Percentiles rank a stretch among this genome's conserved stretches.
Conservation (phyloP, 768 basidiomycete genomes). For the Pleurotus platypus region DNA sequence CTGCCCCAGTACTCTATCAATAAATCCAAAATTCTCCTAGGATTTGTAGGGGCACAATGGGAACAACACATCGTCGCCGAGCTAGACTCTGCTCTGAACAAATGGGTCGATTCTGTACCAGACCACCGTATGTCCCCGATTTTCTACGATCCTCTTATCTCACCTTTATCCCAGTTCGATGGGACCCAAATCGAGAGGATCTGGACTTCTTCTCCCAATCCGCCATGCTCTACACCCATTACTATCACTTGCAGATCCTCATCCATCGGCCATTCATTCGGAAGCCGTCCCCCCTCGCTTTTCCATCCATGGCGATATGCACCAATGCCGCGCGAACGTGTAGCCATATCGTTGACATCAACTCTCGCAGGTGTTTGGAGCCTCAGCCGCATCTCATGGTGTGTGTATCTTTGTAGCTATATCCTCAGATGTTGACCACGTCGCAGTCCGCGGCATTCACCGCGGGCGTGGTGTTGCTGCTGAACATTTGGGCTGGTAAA, state of each 20-base stretch:
- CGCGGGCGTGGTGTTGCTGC: constrained; percentile 51
- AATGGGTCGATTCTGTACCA: constrained; percentile 68
- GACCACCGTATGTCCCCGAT: constrained; percentile 41
- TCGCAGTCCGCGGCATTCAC: constrained; percentile 32
- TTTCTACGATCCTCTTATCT: background rate
- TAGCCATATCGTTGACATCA: constrained; percentile 71
- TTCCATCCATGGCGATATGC: constrained; percentile 73
- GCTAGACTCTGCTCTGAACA: constrained; percentile 67
- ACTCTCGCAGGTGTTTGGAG: constrained; percentile 31
- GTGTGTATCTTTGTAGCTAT: background rate
- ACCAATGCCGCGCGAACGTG: constrained; percentile 79
- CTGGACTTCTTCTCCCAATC: constrained; percentile 55
- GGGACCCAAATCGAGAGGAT: constrained; percentile 48
- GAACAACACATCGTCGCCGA: constrained; percentile 67
- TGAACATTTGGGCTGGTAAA: constrained; percentile 65
- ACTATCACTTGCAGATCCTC: constrained; percentile 65
- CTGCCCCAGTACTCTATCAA: constrained; percentile 66
- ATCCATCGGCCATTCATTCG: constrained; percentile 76
- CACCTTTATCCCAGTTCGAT: constrained; percentile 33
- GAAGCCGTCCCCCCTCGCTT: constrained; percentile 42
- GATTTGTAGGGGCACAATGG: constrained; percentile 48
- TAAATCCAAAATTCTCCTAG: constrained; percentile 51
- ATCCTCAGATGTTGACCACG: background rate
- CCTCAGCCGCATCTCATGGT: constrained; percentile 36
- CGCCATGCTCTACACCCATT: constrained; percentile 44